These are phyloP conservation scores for Thamnidium elegans DNA, from an alignment of 192 early-diverging fungal species.

Conservation along the genomic window DNA sequence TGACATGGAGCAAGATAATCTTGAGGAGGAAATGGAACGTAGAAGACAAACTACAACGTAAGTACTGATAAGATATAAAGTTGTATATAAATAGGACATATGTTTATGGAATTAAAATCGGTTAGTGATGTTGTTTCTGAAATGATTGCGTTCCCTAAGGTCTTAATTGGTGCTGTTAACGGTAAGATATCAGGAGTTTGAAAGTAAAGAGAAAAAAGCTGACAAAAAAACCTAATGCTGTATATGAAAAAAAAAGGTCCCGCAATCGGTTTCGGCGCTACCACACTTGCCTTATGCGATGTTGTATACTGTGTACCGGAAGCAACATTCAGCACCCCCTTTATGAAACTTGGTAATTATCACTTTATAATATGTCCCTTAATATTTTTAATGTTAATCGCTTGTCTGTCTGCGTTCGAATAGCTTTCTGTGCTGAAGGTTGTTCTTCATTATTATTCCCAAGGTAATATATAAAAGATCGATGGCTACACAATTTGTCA, in stretches of 20 bases:
- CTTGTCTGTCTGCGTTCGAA: background rate
- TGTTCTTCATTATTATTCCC: slow-evolving; percentile 71
- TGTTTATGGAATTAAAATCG: background rate
- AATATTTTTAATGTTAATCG: background rate
- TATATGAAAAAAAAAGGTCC: slow-evolving; percentile 40
- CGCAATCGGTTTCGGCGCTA: slow-evolving; percentile 67
- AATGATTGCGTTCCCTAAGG: slow-evolving; percentile 63
- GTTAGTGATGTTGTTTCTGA: slow-evolving; percentile 25
- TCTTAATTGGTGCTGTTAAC: slow-evolving; percentile 71
- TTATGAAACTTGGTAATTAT: slow-evolving; percentile 62
- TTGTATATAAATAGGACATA: too few species aligned
- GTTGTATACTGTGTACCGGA: slow-evolving; percentile 61
- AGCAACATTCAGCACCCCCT: slow-evolving; percentile 70
- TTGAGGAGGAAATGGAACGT: background rate
- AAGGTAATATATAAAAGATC: slow-evolving; percentile 23
- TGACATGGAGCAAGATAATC: background rate
- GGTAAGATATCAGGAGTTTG: slow-evolving; percentile 36
- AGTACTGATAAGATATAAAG: background rate
- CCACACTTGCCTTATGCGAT: slow-evolving; percentile 66
- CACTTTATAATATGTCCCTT: background rate
- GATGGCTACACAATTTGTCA: background rate
- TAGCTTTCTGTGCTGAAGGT: slow-evolving; percentile 70
- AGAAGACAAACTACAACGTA: slow-evolving; percentile 16
- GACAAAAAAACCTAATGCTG: background rate
- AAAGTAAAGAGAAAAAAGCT: background rate